Conservation (phyloP, 2,329 filamentous ascomycete genomes). For the Pestalotiopsis sp. region DNA sequence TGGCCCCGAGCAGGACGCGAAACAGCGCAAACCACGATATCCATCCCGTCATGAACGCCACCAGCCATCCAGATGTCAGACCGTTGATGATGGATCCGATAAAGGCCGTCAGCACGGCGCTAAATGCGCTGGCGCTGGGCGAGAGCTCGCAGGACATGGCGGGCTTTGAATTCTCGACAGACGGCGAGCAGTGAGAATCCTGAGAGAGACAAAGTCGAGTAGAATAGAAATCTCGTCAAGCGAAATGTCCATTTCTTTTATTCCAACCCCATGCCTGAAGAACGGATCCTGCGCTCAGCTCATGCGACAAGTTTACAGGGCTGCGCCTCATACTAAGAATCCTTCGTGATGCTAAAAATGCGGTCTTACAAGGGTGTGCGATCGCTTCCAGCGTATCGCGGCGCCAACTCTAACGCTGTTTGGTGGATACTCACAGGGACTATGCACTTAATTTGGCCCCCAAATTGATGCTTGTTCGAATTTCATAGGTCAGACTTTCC, state of each 20-base stretch:
- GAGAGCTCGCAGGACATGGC: conserved; percentile 3
- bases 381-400: background rate
- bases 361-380: background rate
- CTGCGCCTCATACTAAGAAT: background rate
- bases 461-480: no score
- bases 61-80: background rate
- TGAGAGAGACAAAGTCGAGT: background rate
- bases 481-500: no score
- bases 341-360: background rate
- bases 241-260: background rate
- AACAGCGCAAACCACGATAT: background rate
- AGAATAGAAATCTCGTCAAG: background rate
- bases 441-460: background rate
- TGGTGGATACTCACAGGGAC: background rate
- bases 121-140: background rate
- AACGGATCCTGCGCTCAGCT: background rate
- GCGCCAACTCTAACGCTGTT: background rate
- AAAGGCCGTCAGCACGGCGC: background rate
- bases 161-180: background rate
- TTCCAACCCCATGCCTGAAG: background rate
- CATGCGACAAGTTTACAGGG: background rate
- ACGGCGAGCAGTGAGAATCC: background rate
- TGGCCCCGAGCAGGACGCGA: background rate
- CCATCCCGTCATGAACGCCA: conserved; percentile 2
- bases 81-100: background rate